Conservation (phyloP, 2,329 filamentous ascomycete genomes). For the Exutisphaerella laricina region DNA sequence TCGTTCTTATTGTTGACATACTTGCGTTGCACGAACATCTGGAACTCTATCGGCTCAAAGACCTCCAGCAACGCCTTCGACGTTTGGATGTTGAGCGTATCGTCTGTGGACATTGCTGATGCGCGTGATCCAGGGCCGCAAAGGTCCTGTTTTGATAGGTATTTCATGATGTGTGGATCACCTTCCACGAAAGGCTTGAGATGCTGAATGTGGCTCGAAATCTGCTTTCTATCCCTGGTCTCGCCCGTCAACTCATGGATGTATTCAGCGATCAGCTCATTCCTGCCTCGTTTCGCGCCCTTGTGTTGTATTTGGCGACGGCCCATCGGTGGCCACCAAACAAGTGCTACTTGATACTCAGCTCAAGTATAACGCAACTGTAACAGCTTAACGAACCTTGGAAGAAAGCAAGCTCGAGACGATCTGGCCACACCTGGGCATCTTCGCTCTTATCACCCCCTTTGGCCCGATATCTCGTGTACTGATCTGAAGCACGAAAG, state of each 20-base stretch:
- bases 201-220: conserved; percentile 61
- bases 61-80: conserved; percentile 21
- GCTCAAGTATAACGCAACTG: too few relatives aligned
- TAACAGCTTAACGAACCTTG: conserved; percentile 40
- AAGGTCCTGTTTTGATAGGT: conserved; percentile 37
- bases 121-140: conserved; percentile 11
- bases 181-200: conserved; percentile 52
- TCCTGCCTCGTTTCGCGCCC: conserved; percentile 53
- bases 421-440: conserved; percentile 43
- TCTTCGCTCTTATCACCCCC: conserved; percentile 31
- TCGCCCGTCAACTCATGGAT: conserved; percentile 53
- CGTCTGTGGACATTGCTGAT: conserved; percentile 2
- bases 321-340: conserved; percentile 55
- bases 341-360: conserved; percentile 36
- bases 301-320: conserved; percentile 45
- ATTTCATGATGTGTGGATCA: conserved; percentile 45
- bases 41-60: conserved; percentile 34
- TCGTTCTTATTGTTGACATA: conserved; percentile 15
- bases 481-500: conserved; percentile 36
- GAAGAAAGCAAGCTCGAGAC: conserved; percentile 45
- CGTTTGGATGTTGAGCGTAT: conserved; percentile 12
- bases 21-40: conserved; percentile 39
- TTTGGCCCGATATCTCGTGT: conserved; percentile 43
- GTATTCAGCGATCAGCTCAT: conserved; percentile 56
- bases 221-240: conserved; percentile 51